A percentile compares a stretch with the other conserved stretches of the same genome.
Evolutionary conservation across 345 rosid species (phyloP).

Genomic region (Pistacia atlantica): DNA sequence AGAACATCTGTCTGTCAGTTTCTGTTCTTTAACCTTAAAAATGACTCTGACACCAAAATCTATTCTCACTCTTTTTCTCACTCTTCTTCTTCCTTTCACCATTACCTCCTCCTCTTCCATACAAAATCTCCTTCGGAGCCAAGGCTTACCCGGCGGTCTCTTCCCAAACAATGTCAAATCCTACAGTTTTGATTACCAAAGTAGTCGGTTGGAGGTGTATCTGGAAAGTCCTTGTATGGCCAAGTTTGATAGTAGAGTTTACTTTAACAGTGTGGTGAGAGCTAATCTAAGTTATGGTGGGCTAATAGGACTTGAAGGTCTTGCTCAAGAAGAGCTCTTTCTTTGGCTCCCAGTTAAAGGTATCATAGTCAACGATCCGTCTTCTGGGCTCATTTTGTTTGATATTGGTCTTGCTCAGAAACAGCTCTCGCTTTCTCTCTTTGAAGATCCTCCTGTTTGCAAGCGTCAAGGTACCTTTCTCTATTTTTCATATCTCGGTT

Average conservation of each 20-base stretch:
- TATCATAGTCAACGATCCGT: constrained; percentile 70
- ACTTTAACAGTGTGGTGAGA: constrained; percentile 63
- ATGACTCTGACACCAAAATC: constrained; percentile 45
- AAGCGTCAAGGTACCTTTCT: constrained; percentile 49
- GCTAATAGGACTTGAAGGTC: constrained; percentile 73
- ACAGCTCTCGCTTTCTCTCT: constrained; percentile 78
- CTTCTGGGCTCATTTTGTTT: constrained; percentile 77
- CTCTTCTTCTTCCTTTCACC: constrained; percentile 29
- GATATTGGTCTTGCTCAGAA: constrained; percentile 87
- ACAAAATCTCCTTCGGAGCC: constrained; percentile 61
- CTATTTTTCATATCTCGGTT: background rate
- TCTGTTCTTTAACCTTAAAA: background rate
- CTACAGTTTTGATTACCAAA: constrained; percentile 42
- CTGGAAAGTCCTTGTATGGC: constrained; percentile 74
- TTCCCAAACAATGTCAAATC: constrained; percentile 71
- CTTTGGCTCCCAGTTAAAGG: constrained; percentile 88
- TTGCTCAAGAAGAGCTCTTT: constrained; percentile 80
- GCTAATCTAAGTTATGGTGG: constrained; percentile 91
- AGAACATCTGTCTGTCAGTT: background rate
- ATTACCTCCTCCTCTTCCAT: constrained; percentile 53
- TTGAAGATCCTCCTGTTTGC: constrained; percentile 90
- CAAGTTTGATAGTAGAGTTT: constrained; percentile 68
- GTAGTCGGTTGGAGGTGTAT: constrained; percentile 64
- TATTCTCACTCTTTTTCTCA: constrained; percentile 25
- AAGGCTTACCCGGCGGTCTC: constrained; percentile 82